Evolutionary conservation across 139 green algal species (phyloP), one percentile per base, ranked within the genome.

Genomic region (Tetradesmus lagerheimii): DNA sequence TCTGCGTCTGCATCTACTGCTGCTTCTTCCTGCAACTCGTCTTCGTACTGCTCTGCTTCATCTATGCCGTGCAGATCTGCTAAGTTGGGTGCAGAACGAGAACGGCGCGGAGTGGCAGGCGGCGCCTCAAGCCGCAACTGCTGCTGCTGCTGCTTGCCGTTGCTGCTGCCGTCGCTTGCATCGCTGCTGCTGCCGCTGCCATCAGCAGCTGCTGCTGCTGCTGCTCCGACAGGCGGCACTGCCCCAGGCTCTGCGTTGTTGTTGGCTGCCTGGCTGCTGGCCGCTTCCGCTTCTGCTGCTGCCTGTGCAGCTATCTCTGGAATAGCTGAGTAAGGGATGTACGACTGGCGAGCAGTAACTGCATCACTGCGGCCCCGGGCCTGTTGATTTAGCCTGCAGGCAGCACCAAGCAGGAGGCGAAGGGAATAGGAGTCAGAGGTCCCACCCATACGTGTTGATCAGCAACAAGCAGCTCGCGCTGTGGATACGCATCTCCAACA

Each of bases 291-390:
- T 25, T 53, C 53, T 86, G 39, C 71, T 77, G 82, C 82, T 57
- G 84, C 80, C 12, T 53, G 35, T 29, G 39, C 67, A 62, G 89
- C 82, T 27, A 81, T 81, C 47, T 82, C 82, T 75, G 89, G 76
- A 27, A 77, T 88, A 18, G 83, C 83, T 27, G 83, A 88, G 83
- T 88, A 88, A 31, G 83, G 83, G 37, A 88, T 88, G 83, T 80
- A 80, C 0, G 37, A 64, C 57, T 80, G 83, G 0, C 6, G 37
- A 4, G 83, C 64, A 37, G 38, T 67, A 9, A 64, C 38, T 29
- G 64, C 64, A 39, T 88, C 83, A 16, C 83, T 50, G 8, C 67
- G 67, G 18, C 43, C 83, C 18, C 39, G 53, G 3, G 83, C 64
- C 41, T 88, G 83, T 29, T 88, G 83, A 38, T 88, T 80, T 5